Evolutionary conservation across 2,329 filamentous ascomycete genomes (phyloP), one percentile per base, ranked within the genome.

Genomic region (Incumbomyces delicatus): DNA sequence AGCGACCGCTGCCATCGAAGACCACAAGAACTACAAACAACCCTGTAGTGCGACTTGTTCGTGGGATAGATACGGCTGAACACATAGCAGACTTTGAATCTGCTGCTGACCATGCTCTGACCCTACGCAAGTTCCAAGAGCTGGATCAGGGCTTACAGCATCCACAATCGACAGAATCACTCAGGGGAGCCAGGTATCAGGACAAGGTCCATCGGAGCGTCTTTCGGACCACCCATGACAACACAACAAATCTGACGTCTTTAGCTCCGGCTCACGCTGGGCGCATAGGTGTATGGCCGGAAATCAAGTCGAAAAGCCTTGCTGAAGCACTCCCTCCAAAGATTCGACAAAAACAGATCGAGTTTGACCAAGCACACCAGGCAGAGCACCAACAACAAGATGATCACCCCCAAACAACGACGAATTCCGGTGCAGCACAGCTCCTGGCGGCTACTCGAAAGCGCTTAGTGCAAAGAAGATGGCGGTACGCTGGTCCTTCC

Each of bases 11-110:
- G 5, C 90, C 90, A 1, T 68, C 83, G 7, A 83, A 83, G 62
- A 81, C 83, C 2, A 89, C 87, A 4, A 77, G 80, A 16, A 78
- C 78, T 45, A 80, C 80, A 6, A 79, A 81, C 6, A 81, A 80
- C n/a, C 85, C 88, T 8, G 72, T 85, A 41, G 76, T 95, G 45
- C 79, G 86, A 53, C 69, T 96, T 56, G 48, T 48, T 45, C 81
- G 80, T 58, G 76, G 83, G 50, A 75, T 94, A 53, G 90, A 96
- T 69, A 85, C 87, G 2, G 77, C 81, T 57, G 88, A 95, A 66
- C 84, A 88, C 63, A 76, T 95, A 56, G 95, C 89, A 60, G 88
- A 95, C 60, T 96, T 88, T 66, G 75, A 80, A 53, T 88, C 85
- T 32, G 85, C 88, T 0, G 77, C 82, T 47, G 87, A 95, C 63